Base-by-base conservation (phyloP, 2,329 filamentous ascomycete genomes). In the Mariannaea sp. region DNA sequence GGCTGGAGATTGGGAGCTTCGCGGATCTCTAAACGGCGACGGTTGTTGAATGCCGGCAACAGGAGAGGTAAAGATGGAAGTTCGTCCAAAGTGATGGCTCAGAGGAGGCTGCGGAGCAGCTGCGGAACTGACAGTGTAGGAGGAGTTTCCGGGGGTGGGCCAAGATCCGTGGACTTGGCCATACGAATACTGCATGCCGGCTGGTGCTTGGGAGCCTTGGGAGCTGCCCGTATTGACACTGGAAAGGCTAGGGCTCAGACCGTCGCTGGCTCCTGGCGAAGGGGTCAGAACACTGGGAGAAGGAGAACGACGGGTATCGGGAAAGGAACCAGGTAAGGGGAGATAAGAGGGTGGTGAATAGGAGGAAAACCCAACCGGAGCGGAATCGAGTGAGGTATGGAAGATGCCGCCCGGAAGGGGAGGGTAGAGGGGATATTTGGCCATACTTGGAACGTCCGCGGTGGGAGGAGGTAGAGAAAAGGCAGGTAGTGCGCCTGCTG, bases 221-320 rank as follows among this genome's bases (percentile, higher is more conserved):
- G 82, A 82, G 68, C 80, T 83, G 66, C 76, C 79, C 58, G 79
- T 85, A 61, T 86, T 82, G 48, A 86, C 77, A 59, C 82, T 81
- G 49, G 84, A 82, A 22, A 84, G 80, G 61, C 78, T 79, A 56
- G 79, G 85, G 73, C 78, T 85, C 65, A 89, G 72, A 67, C 81
- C 79, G 72, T 89, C 86, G 62, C 77, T 76, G 55, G 80, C 75
- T 71, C 80, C 80, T 77, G 73, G 61, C 62, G 64, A 67, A 61
- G 61, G 71, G 71, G 64, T 68, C 64, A 69, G 67, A 70, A 65
- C 53, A 65, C 67, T 68, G 59, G 67, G 66, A 54, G 65, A 67
- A 60, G 61, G 67, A 36, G 58, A 67, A 52, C 60, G 53, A 41
- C 56, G 56, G 54, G 58, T 62, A 58, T 66, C 64, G 27, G 65